Conservation (phyloP, 495 filamentous ascomycete species). For the Aspergillus carlsbadensis region DNA sequence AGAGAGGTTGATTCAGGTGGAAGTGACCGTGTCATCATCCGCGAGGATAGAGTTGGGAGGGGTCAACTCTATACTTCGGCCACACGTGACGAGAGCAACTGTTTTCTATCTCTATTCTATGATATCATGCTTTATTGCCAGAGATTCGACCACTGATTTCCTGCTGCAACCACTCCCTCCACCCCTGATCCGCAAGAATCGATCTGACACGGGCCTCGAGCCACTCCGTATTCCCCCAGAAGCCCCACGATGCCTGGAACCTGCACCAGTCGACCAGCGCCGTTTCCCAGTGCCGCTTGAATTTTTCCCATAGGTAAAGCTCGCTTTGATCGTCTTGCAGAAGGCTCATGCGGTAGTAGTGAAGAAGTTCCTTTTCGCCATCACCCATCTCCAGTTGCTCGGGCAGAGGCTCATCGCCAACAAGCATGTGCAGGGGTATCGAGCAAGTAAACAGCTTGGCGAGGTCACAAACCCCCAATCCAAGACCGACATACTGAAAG, state of each 20-base stretch:
- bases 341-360: constrained; percentile 25
- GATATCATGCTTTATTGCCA: neutral
- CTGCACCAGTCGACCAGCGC: constrained; percentile 43
- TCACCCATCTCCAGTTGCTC: constrained; percentile 28
- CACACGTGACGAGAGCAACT: neutral
- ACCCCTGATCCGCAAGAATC: constrained; percentile 29
- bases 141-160: constrained; percentile 4
- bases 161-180: constrained; percentile 32
- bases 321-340: constrained; percentile 12
- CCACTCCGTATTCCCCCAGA: constrained; percentile 45
- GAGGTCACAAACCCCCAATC: constrained; percentile 40
- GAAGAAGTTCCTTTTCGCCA: constrained; percentile 29
- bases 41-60: no score
- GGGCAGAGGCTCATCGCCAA: constrained; percentile 24
- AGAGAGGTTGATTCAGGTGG: no score
- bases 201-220: constrained; percentile 38
- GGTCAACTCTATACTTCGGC: no score
- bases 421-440: constrained; percentile 32
- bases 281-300: constrained; percentile 39
- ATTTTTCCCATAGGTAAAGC: constrained; percentile 29
- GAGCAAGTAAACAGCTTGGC: constrained; percentile 45
- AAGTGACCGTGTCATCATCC: no score
- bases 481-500: constrained; percentile 41
- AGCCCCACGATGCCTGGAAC: constrained; percentile 45
- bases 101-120: neutral